Base-by-base conservation (phyloP, 2,329 filamentous ascomycete genomes). In the Alternaria postmessia region DNA sequence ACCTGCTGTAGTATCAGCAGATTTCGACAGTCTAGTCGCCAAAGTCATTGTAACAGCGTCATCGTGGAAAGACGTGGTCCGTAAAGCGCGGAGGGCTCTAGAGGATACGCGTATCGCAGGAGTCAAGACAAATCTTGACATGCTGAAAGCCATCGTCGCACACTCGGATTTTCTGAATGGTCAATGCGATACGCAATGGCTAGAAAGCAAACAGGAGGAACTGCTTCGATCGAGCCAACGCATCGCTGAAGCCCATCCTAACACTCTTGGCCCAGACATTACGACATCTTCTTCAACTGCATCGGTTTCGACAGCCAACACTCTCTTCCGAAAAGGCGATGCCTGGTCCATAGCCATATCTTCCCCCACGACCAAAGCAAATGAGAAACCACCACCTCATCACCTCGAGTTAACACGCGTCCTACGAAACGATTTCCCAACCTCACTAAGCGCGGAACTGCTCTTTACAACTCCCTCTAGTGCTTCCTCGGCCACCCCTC, bases 341-440 rank as follows among this genome's bases (percentile, higher is more conserved):
- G 84, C 85, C 2, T 88, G 86, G 86, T 81, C 83, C 0, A 76
- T 88, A 30, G 78, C 78, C 1, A 77, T 88, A 1, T 73, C 81
- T 1, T 73, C 82, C 8, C 55, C 61, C 4, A 30, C 47, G 58
- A 42, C 18, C 7, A 51, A 47, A 9, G 20, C 36, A 22, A 64
- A 20, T 14, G 39, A 41, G 12, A 53, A 61, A 54, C 38, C 57
- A 52, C 70, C 58, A 58, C 76, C 72, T 3, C 83, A 87, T 56
- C 86, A 89, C 64, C 73, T 89, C 5, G 79, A 82, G 56, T 74
- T 89, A 11, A 82, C 81, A 0, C 82, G 82, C 8, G 76, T 90
- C 12, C 78, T 86, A 0, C 83, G 82, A 26, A 89, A 89, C 70
- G 86, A 88, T 54, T 89, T 89, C 62, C 87, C 88, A 0, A 63